Evolutionary conservation across 2,329 filamentous ascomycete genomes (phyloP).

Genomic region (Aspergillus oerlinghausenensis): DNA sequence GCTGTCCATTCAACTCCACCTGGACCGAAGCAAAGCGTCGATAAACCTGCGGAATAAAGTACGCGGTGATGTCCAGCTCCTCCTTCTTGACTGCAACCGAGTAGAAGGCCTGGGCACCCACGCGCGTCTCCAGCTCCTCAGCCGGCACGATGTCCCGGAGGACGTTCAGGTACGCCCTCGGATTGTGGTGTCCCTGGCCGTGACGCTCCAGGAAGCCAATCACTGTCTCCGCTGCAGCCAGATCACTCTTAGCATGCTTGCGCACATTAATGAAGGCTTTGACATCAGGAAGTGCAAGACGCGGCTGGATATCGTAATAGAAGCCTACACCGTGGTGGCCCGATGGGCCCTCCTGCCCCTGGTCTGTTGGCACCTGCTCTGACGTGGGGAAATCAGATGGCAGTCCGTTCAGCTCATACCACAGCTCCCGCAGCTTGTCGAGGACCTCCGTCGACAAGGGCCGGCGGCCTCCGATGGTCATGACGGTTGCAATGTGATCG

Average conservation of each 20-base stretch:
- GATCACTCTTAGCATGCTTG: constrained; percentile 4
- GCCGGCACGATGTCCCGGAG: constrained; percentile 1
- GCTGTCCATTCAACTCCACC: not conserved
- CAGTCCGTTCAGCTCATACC: constrained; percentile 1
- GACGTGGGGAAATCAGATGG: constrained; percentile 2
- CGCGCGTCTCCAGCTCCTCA: not conserved
- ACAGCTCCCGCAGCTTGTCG: constrained; percentile 2
- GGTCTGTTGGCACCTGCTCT: not conserved
- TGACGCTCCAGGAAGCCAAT: constrained; percentile 1
- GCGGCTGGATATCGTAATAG: constrained; percentile 4
- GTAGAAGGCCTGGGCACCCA: constrained; percentile 1
- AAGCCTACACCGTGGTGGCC: not conserved
- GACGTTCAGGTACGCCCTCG: constrained; percentile 1
- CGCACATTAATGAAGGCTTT: not conserved
- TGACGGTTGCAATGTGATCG: constrained; percentile 2
- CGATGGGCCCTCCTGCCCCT: not conserved
- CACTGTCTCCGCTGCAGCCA: not conserved
- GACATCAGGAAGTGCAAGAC: not conserved
- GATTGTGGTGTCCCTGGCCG: not conserved
- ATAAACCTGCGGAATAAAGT: constrained; percentile 4
- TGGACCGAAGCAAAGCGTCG: not conserved
- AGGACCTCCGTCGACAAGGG: not conserved
- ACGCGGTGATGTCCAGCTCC: constrained; percentile 2
- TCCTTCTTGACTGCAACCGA: constrained; percentile 2
- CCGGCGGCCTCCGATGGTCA: constrained; percentile 1